Conservation (phyloP, 169 alveolate genomes). For the Plasmodium malariae region DNA sequence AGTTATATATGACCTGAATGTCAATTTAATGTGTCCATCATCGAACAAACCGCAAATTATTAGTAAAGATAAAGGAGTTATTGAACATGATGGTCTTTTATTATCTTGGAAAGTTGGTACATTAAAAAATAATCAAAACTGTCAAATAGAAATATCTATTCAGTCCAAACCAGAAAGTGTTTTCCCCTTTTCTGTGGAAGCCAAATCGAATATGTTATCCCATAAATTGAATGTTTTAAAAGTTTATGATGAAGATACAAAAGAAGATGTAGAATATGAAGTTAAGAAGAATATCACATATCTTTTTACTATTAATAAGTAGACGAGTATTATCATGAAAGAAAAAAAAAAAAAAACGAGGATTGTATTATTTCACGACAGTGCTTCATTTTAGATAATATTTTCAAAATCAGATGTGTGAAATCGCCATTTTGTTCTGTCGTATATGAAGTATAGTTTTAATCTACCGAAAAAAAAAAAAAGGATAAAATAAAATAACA, state of each 20-base stretch:
- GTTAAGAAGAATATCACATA: constrained; percentile 63
- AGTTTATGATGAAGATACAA: constrained; percentile 68
- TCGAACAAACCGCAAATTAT: constrained; percentile 65
- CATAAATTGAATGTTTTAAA: constrained; percentile 62
- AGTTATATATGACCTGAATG: constrained; percentile 63
- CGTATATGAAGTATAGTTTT: no score
- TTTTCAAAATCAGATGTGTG: no score
- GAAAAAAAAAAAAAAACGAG: background rate
- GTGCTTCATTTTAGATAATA: background rate
- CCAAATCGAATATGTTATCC: constrained; percentile 62
- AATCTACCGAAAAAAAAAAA: no score
- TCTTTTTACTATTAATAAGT: constrained; percentile 66
- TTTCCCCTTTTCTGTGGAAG: constrained; percentile 76
- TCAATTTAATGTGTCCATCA: constrained; percentile 77
- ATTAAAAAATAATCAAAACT: constrained; percentile 41
- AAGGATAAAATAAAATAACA: no score
- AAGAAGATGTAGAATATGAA: constrained; percentile 67
- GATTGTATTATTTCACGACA: background rate
- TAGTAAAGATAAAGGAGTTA: constrained; percentile 71
- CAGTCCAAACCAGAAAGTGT: constrained; percentile 66
- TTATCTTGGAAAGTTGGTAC: constrained; percentile 59
- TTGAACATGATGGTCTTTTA: constrained; percentile 73
- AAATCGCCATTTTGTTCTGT: no score
- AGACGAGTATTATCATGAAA: background rate
- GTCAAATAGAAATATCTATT: constrained; percentile 77